These are phyloP conservation scores for Solanum pennellii DNA, from an alignment of 257 asterid species.

Conservation along the genomic window DNA sequence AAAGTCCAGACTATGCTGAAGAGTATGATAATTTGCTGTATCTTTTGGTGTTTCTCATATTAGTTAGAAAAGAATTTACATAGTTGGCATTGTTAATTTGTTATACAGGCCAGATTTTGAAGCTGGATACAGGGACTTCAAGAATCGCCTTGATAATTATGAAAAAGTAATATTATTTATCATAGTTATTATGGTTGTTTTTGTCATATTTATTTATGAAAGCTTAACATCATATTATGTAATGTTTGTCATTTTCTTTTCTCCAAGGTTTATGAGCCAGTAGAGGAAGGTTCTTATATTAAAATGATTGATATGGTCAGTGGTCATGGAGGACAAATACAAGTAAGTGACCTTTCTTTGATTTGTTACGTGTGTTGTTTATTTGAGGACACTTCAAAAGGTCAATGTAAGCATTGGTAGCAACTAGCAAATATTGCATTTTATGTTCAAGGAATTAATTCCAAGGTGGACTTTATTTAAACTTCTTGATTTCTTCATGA, in stretches of 20 bases:
- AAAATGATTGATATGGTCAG: conserved; percentile 98
- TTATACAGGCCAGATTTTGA: conserved; percentile 92
- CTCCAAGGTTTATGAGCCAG: conserved; percentile 85
- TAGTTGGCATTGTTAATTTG: conserved; percentile 1
- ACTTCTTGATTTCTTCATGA: background rate
- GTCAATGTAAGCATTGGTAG: background rate
- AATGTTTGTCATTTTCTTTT: background rate
- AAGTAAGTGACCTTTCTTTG: conserved; percentile 33
- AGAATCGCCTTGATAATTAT: conserved; percentile 82
- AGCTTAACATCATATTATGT: conserved; percentile 1
- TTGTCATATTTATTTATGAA: background rate
- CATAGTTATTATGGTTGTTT: conserved; percentile 7
- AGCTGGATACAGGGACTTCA: conserved; percentile 96
- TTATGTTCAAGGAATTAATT: background rate
- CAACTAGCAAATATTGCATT: background rate
- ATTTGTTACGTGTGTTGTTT: background rate
- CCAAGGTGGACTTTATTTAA: background rate
- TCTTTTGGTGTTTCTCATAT: conserved; percentile 7
- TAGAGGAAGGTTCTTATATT: conserved; percentile 96
- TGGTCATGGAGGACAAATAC: conserved; percentile 97
- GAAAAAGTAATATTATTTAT: conserved; percentile 54
- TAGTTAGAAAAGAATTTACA: background rate
- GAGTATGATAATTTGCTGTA: conserved; percentile 40
- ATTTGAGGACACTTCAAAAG: background rate
- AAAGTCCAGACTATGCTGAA: conserved; percentile 98